Conservation (phyloP, 169 alveolate genomes). For the Condylostoma magnum region DNA sequence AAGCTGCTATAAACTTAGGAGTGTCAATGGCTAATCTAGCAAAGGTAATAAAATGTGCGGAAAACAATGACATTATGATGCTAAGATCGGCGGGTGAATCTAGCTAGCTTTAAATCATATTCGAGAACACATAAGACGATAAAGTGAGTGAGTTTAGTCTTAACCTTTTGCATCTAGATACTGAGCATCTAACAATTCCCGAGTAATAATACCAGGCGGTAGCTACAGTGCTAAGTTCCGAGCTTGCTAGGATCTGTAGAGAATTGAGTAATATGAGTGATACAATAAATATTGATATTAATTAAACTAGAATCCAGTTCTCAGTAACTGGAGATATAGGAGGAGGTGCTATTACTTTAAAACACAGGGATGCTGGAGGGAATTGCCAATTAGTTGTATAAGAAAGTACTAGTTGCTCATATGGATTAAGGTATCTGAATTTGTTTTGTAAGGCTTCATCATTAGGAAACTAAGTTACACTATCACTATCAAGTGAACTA, state of each 20-base stretch:
- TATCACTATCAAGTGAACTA: constrained; percentile 89
- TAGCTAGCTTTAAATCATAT: constrained; percentile 91
- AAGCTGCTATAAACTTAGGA: constrained; percentile 93
- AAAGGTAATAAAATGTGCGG: constrained; percentile 96
- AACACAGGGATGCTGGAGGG: constrained; percentile 87
- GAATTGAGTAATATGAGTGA: constrained; percentile 94
- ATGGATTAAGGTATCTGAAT: constrained; percentile 92
- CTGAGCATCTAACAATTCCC: constrained; percentile 95
- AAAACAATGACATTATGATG: constrained; percentile 94
- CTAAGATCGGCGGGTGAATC: constrained; percentile 95
- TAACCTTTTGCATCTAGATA: constrained; percentile 92
- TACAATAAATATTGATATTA: constrained; percentile 93
- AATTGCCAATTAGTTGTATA: constrained; percentile 88
- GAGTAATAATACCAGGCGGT: constrained; percentile 95
- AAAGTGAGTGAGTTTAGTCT: constrained; percentile 92
- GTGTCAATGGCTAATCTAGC: constrained; percentile 93
- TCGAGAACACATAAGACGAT: constrained; percentile 91
- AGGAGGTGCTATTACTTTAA: constrained; percentile 91
- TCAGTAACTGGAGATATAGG: constrained; percentile 96
- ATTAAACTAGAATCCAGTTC: constrained; percentile 90
- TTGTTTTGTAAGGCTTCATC: constrained; percentile 93
- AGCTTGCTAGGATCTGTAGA: constrained; percentile 92
- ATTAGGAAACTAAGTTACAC: constrained; percentile 84
- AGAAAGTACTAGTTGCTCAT: constrained; percentile 86
- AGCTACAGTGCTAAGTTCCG: constrained; percentile 91